Evolutionary conservation across 192 early-diverging fungal species (phyloP), one percentile per base, ranked within the genome.

Genomic region (Lunasporangiospora selenospora): DNA sequence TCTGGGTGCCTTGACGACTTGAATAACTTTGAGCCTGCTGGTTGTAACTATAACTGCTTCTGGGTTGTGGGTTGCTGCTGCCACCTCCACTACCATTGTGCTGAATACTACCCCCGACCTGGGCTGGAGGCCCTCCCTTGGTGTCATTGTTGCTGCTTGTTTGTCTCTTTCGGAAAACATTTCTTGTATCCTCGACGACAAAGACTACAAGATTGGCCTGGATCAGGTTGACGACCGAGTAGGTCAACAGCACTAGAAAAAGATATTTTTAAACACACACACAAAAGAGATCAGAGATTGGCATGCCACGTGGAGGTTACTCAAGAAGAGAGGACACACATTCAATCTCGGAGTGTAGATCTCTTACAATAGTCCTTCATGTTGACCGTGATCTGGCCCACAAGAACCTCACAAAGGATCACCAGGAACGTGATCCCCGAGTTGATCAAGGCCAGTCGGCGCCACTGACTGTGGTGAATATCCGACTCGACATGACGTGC

Each of bases 401-500:
- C 69, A 6, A 73, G 49, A 26, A 73, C 30, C 61, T 73, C 69
- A 39, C 52, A 73, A 24, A 71, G 59, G 48, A 73, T 63, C 34
- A 63, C 60, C 60, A 73, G 41, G 43, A 73, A 73, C 9, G 69
- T 63, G 44, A 73, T 73, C 9, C 60, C 49, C 9, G 69, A 61
- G 46, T 73, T 73, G 55, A 63, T 73, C 32, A 73, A 42, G 24
- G 60, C 61, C 24, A 73, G 55, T 1, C 60, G 69, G 23, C 61
- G 60, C 69, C 69, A 73, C 12, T 70, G 66, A 31, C 18, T 59
- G 31, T 70, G 66, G 33, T 58, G 47, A 4, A 8, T 34, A 27
- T 73, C 55, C 2, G 48, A 33, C n/a, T 49, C 29, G n/a, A 34
- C 32, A 24, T 55, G 49, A 4, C 38, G 16, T 18, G 54, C 36